Evolutionary conservation across 352 stramenopile genomes (phyloP).

Genomic region (Blastocystis hominis): DNA sequence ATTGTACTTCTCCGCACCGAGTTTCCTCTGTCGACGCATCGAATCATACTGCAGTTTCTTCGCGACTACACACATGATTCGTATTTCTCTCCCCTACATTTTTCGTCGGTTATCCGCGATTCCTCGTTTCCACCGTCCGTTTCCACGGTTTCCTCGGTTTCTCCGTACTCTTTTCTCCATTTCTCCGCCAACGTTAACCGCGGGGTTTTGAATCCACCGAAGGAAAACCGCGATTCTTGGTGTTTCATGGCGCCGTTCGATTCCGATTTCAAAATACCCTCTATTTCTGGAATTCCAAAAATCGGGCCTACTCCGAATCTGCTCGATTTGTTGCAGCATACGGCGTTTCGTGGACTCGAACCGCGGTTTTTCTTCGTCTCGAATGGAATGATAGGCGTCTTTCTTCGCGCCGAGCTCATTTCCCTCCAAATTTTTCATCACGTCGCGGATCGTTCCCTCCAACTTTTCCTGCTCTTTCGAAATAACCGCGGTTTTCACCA

Average conservation of each 20-base stretch:
- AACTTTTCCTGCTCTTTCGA: too few species aligned
- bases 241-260: background rate
- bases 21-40: background rate
- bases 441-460: background rate
- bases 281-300: background rate
- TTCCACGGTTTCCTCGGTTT: background rate
- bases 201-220: background rate
- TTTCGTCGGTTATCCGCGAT: background rate
- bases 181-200: background rate
- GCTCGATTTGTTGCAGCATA: background rate
- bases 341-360: background rate
- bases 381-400: background rate
- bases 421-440: background rate
- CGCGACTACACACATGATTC: background rate
- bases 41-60: conserved; percentile 16
- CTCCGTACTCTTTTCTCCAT: conserved; percentile 7
- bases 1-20: conserved; percentile 25
- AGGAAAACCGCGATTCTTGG: background rate
- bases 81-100: background rate
- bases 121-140: background rate
- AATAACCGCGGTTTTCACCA: too few species aligned
- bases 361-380: background rate
- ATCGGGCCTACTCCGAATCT: background rate
- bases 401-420: background rate
- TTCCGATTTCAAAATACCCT: background rate